Evolutionary conservation across 768 basidiomycete genomes (phyloP).

Genomic region (Termitomyces sp.): DNA sequence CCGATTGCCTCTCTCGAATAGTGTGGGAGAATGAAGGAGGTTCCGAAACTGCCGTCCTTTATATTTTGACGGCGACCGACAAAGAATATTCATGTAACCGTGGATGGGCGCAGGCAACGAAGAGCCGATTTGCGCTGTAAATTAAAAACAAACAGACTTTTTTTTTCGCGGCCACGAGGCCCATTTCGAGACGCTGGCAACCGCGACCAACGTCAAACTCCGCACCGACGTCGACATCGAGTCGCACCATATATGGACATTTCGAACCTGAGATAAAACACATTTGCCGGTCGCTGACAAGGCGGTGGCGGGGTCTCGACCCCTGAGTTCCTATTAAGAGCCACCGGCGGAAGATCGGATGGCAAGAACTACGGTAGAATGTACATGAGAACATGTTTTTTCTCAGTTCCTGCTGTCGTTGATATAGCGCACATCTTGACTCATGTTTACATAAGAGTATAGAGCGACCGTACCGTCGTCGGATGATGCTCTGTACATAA

Average conservation of each 20-base stretch:
- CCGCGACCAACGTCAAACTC: background rate
- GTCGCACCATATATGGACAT: background rate
- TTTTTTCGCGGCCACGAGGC: background rate
- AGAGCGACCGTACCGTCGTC: background rate
- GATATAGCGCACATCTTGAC: background rate
- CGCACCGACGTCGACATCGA: conserved; percentile 5
- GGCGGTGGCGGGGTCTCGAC: background rate
- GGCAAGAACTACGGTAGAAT: background rate
- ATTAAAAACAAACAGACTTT: background rate
- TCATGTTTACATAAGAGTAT: background rate
- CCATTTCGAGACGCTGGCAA: background rate
- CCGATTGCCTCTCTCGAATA: conserved; percentile 1
- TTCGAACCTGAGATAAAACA: conserved; percentile 1
- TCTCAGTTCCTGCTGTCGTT: background rate
- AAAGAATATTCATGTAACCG: conserved; percentile 2
- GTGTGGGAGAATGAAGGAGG: background rate
- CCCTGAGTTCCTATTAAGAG: background rate
- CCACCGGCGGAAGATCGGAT: conserved; percentile 2
- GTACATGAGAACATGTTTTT: background rate
- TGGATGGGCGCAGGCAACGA: background rate
- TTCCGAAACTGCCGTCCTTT: background rate
- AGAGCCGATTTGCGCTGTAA: background rate
- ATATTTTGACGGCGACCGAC: background rate
- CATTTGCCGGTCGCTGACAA: background rate
- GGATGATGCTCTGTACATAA: background rate